phyloP scores from a whole-genome alignment of 805 yeast genomes.

The Komagataella pseudopastoris region DNA sequence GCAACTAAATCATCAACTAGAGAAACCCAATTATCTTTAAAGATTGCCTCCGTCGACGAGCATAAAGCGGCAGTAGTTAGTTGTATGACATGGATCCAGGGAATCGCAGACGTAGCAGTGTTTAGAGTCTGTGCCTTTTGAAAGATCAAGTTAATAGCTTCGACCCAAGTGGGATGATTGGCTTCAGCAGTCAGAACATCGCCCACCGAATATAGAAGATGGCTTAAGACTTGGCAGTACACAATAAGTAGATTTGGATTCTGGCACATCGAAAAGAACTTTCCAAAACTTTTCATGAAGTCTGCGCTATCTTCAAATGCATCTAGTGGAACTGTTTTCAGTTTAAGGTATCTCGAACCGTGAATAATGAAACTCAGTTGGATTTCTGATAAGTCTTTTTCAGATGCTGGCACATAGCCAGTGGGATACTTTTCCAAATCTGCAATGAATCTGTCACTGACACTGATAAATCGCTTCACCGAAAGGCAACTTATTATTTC shows the following conservation, averaged over 20 bases:
- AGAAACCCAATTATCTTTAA: conserved; percentile 57
- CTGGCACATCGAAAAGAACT: conserved; percentile 58
- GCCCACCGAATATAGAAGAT: conserved; percentile 68
- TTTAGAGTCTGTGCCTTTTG: conserved; percentile 26
- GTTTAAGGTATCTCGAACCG: conserved; percentile 79
- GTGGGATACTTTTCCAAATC: conserved; percentile 77
- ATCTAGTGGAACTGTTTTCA: conserved; percentile 79
- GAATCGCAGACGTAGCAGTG: conserved; percentile 27
- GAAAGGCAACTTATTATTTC: conserved; percentile 87
- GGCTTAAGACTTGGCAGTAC: conserved; percentile 74
- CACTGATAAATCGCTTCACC: conserved; percentile 67
- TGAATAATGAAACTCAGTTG: conserved; percentile 63
- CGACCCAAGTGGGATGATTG: conserved; percentile 91
- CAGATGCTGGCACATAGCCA: conserved; percentile 13
- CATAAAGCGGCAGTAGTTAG: conserved; percentile 62
- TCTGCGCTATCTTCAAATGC: conserved; percentile 89
- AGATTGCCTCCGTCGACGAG: conserved; percentile 69
- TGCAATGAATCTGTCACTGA: conserved; percentile 86
- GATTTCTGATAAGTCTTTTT: conserved; percentile 29
- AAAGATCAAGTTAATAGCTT: conserved; percentile 56
- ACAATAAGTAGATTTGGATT: conserved; percentile 58
- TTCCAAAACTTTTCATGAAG: conserved; percentile 72
- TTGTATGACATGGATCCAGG: conserved; percentile 58
- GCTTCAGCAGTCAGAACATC: conserved; percentile 85
- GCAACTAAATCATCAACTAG: conserved; percentile 38